A percentile compares a stretch with the other conserved stretches of the same genome.
Conservation (phyloP, 495 filamentous ascomycete species). For the Aspergillus hancockii region DNA sequence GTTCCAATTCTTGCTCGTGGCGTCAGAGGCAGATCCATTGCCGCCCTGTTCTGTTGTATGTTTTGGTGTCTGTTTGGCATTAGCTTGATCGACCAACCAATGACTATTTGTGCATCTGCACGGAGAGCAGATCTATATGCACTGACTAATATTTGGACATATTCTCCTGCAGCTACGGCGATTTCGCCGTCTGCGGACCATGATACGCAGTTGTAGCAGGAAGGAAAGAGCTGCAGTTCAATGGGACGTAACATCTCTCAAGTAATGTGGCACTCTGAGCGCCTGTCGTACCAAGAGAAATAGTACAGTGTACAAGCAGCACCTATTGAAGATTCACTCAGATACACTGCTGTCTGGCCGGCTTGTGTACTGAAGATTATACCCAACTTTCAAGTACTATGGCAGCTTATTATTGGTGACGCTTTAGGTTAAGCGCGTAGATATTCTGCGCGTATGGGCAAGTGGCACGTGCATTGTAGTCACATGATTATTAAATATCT, state of each 20-base stretch:
- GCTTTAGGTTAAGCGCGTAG: not conserved
- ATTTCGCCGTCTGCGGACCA: conserved; percentile 67
- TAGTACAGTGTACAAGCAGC: no score
- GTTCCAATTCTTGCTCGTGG: conserved; percentile 32
- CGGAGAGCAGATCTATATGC: not conserved
- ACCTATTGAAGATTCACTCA: no score
- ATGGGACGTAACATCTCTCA: conserved; percentile 35
- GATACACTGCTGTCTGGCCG: no score
- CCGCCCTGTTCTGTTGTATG: conserved; percentile 11
- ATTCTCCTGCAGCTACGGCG: conserved; percentile 59
- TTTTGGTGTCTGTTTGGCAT: conserved; percentile 30
- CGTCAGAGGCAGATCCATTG: conserved; percentile 8
- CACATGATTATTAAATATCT: not conserved
- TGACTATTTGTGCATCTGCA: not conserved
- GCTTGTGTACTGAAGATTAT: no score
- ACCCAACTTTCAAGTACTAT: not conserved
- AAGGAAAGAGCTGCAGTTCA: conserved; percentile 39
- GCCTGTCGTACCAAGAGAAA: conserved; percentile 4
- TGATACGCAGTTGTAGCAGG: conserved; percentile 52
- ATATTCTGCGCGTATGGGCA: not conserved
- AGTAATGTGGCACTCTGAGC: not conserved
- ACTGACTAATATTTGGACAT: conserved; percentile 56
- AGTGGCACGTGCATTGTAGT: not conserved
- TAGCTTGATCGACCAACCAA: not conserved
- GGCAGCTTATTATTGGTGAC: not conserved